These are phyloP conservation scores for Sporothrix mexicana DNA, from an alignment of 2,329 filamentous ascomycete genomes.

Conservation along the genomic window DNA sequence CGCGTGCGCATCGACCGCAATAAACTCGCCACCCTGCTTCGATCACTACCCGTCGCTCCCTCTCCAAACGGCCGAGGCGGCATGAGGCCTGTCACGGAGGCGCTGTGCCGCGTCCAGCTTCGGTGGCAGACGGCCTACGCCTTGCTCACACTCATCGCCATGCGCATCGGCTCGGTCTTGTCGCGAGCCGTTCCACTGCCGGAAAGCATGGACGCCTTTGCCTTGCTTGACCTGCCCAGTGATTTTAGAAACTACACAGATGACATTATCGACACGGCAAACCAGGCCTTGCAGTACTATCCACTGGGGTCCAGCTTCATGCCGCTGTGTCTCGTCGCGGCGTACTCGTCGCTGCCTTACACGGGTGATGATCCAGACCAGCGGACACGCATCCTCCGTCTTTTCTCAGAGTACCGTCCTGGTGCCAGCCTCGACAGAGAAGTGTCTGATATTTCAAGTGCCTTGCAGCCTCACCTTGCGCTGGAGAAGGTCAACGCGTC, in stretches of 20 bases:
- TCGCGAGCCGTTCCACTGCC: not conserved
- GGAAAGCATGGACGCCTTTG: not conserved
- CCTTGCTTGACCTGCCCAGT: not conserved
- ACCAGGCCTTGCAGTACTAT: constrained; percentile 32
- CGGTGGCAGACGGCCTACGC: constrained; percentile 30
- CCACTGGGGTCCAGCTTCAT: constrained; percentile 35
- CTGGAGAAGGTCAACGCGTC: not conserved
- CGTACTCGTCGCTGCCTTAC: not conserved
- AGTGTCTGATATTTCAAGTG: not conserved
- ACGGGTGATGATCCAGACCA: not conserved
- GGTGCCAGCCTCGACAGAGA: constrained; percentile 8
- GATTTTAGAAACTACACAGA: constrained; percentile 25
- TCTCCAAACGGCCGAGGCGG: constrained; percentile 5
- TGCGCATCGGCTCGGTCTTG: constrained; percentile 32
- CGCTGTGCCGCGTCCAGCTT: constrained; percentile 23
- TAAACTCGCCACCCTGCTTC: constrained; percentile 17
- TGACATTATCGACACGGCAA: constrained; percentile 27
- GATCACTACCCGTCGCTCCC: constrained; percentile 14
- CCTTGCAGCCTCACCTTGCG: not conserved
- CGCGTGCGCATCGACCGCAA: constrained; percentile 16
- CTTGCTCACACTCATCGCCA: constrained; percentile 32
- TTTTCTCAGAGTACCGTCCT: constrained; percentile 17
- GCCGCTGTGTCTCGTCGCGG: constrained; percentile 32
- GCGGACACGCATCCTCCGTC: not conserved
- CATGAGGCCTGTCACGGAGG: not conserved